These are phyloP conservation scores for Asclepias syriaca DNA, from an alignment of 257 asterid genomes.

Conservation along the genomic window DNA sequence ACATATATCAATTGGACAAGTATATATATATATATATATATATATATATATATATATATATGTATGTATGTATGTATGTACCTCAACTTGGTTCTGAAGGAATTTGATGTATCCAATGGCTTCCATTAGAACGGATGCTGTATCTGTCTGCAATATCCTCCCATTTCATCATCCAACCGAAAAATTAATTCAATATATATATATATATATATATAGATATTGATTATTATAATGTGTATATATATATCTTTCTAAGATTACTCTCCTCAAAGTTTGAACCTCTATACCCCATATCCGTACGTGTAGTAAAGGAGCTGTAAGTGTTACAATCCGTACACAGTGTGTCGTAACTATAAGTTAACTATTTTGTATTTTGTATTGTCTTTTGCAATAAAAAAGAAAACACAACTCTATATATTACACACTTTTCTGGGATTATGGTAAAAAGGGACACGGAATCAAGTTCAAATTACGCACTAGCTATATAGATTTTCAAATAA, in stretches of 20 bases:
- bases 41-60: too few relatives aligned
- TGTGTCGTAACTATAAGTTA: too few relatives aligned
- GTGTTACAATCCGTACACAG: too few relatives aligned
- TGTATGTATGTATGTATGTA: constrained; percentile 1
- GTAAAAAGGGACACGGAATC: neutral
- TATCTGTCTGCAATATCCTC: constrained; percentile 78
- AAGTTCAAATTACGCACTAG: neutral
- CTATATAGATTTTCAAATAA: neutral
- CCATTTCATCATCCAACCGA: constrained; percentile 17
- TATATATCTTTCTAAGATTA: constrained; percentile 4
- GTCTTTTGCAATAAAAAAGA: too few relatives aligned
- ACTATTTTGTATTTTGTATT: too few relatives aligned
- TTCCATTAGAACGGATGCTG: constrained; percentile 96
- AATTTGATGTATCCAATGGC: constrained; percentile 95
- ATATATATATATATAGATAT: neutral
- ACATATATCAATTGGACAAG: too few relatives aligned
- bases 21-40: too few relatives aligned
- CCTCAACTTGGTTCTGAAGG: constrained; percentile 89
- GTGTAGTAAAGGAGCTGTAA: neutral
- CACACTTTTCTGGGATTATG: constrained; percentile 7
- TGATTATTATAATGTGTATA: too few relatives aligned
- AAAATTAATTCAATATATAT: neutral
- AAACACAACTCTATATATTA: neutral
- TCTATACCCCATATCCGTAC: neutral
- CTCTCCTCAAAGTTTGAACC: neutral